Evolutionary conservation across 345 rosid genomes (phyloP).

Genomic region (Eutrema japonicum): DNA sequence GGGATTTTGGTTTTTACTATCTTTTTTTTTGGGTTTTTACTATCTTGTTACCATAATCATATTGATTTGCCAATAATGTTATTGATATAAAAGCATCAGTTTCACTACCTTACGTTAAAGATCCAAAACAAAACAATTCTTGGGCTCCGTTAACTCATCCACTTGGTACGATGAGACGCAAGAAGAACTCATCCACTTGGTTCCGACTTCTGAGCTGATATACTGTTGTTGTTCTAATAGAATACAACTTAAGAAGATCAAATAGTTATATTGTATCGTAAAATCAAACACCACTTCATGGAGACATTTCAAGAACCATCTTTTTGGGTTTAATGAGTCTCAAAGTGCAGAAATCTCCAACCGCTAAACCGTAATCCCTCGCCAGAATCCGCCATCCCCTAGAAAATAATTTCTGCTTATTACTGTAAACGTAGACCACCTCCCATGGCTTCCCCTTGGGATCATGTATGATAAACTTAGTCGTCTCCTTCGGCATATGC

Average conservation of each 20-base stretch:
- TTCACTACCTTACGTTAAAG: constrained; percentile 19
- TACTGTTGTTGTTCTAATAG: neutral
- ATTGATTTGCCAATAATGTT: constrained; percentile 29
- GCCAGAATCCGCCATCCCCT: constrained; percentile 9
- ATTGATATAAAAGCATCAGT: constrained; percentile 29
- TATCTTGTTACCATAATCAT: constrained; percentile 15
- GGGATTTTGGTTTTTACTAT: constrained; percentile 24
- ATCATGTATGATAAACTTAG: constrained; percentile 22
- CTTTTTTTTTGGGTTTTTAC: neutral
- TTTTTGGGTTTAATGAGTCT: constrained; percentile 17
- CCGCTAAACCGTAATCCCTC: constrained; percentile 12
- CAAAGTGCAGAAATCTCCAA: constrained; percentile 26
- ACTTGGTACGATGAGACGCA: neutral
- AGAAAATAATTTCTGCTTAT: neutral
- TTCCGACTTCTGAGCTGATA: neutral
- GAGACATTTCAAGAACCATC: constrained; percentile 23
- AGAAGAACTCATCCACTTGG: neutral
- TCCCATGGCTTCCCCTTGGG: constrained; percentile 10
- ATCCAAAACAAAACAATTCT: neutral
- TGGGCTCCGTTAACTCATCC: neutral
- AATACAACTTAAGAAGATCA: too few species aligned
- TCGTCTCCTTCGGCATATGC: constrained; percentile 16
- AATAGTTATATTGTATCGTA: too few species aligned
- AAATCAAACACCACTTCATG: constrained; percentile 3
- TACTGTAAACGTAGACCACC: constrained; percentile 2